Evolutionary conservation across 257 asterid species (phyloP).

Genomic region (Nicotiana obtusifolia): DNA sequence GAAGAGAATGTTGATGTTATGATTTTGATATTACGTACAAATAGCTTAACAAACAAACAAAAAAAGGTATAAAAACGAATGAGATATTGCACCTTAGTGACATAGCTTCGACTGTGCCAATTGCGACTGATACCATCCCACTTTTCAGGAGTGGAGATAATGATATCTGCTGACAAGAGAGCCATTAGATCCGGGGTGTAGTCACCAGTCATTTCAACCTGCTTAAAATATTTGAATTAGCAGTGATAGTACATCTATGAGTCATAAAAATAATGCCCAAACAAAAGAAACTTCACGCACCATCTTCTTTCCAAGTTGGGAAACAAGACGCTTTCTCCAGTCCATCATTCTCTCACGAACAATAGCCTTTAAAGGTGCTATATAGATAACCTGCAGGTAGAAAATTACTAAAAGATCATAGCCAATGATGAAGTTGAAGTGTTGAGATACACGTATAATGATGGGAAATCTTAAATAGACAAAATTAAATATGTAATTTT

Average conservation of each 20-base stretch:
- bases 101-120: conserved; percentile 94
- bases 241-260: neutral
- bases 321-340: conserved; percentile 89
- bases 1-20: conserved; percentile 10
- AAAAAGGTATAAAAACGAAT: neutral
- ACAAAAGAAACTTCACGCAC: conserved; percentile 34
- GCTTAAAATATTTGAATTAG: conserved; percentile 27
- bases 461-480: neutral
- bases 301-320: conserved; percentile 86
- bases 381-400: conserved; percentile 70
- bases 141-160: conserved; percentile 95
- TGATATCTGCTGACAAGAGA: conserved; percentile 81
- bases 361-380: conserved; percentile 97
- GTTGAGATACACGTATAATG: neutral
- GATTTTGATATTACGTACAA: neutral
- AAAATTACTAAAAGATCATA: conserved; percentile 11
- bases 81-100: conserved; percentile 62
- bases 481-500: neutral
- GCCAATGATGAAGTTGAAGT: neutral
- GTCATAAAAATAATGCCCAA: conserved; percentile 6
- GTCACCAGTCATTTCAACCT: conserved; percentile 99
- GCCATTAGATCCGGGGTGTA: conserved; percentile 88
- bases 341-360: conserved; percentile 98
- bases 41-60: neutral
- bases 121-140: conserved; percentile 99